Evolutionary conservation across 2,329 filamentous ascomycete genomes (phyloP), one percentile per base, ranked within the genome.

Genomic region (Graphiopsis chlorocephala): DNA sequence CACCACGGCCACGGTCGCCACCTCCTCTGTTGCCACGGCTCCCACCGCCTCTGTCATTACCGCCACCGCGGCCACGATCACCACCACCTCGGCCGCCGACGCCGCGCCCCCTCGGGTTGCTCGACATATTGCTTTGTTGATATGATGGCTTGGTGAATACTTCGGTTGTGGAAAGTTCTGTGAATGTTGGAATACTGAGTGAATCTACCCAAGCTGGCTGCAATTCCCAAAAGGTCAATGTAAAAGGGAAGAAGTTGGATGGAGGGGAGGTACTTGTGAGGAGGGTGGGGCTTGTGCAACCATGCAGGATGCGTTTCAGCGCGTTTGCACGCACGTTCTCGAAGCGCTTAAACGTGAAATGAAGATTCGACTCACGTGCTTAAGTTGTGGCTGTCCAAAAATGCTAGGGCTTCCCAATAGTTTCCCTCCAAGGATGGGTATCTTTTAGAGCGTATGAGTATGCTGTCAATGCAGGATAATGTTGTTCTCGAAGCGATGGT

Each of bases 21-120:
- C 73, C 69, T 56, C 71, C 67, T 31, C 70, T 69, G 14, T 67
- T 66, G 31, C 68, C 64, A 20, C 47, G 47, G 12, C 68, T 69
- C 26, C 72, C 66, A 5, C 72, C 68, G 47, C 69, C 62, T 28
- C 69, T 70, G 50, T 66, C 67, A 65, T 72, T 69, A 23, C 74
- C 70, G 23, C 75, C 38, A 26, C 70, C 66, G 25, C 75, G 28
- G 31, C 70, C 65, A 33, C 66, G 58, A 14, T 71, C 68, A 62
- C 69, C 69, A 64, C 73, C 69, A 56, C 71, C 67, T 29, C 70
- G 68, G 14, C 67, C 67, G 14, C 12, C 38, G 10, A n/a, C 38
- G 8, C 38, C 38, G 3, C 38, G 38, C 3, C 38, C 38, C 17
- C 38, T 45, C n/a, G 38, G 28, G 15, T 50, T 53, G 38, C 20